A percentile compares a stretch with the other conserved stretches of the same genome.
These are phyloP conservation scores for Barnettozyma siamensis DNA, from an alignment of 805 yeast species.

Conservation along the genomic window DNA sequence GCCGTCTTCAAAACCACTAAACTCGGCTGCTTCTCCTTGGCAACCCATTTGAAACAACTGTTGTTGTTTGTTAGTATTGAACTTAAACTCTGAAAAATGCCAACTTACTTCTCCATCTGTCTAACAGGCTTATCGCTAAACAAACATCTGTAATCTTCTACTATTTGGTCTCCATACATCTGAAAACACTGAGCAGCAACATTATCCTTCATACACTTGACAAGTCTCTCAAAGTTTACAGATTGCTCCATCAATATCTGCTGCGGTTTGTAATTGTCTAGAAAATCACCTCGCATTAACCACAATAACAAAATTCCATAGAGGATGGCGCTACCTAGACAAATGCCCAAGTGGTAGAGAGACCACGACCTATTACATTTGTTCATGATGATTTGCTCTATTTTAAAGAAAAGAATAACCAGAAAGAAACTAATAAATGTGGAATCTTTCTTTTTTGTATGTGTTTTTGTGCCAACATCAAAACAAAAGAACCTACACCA, in stretches of 20 bases:
- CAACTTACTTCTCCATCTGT: constrained; percentile 4
- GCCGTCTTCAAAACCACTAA: constrained; percentile 8
- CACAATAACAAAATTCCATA: background rate
- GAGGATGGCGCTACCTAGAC: no score
- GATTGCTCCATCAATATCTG: constrained; percentile 5
- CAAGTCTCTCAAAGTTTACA: constrained; percentile 7
- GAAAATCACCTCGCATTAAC: background rate
- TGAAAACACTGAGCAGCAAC: constrained; percentile 11
- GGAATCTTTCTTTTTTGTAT: no score
- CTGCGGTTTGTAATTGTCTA: constrained; percentile 1
- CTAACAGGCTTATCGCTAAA: background rate
- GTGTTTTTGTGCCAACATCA: no score
- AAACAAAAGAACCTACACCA: no score
- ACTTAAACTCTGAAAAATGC: no score
- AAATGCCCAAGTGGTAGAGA: no score
- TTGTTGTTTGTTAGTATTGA: background rate
- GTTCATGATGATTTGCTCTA: no score
- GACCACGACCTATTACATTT: no score
- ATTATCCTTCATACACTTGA: constrained; percentile 10
- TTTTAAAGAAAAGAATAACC: no score
- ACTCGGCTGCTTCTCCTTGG: constrained; percentile 6
- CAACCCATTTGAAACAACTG: constrained; percentile 11
- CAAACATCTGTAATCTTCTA: constrained; percentile 2
- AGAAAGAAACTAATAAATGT: no score
- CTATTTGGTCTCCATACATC: constrained; percentile 6